A percentile compares a stretch with the other conserved stretches of the same genome.
Evolutionary conservation across 106 monocot species (phyloP).

Genomic region (Agapanthus africanus): DNA sequence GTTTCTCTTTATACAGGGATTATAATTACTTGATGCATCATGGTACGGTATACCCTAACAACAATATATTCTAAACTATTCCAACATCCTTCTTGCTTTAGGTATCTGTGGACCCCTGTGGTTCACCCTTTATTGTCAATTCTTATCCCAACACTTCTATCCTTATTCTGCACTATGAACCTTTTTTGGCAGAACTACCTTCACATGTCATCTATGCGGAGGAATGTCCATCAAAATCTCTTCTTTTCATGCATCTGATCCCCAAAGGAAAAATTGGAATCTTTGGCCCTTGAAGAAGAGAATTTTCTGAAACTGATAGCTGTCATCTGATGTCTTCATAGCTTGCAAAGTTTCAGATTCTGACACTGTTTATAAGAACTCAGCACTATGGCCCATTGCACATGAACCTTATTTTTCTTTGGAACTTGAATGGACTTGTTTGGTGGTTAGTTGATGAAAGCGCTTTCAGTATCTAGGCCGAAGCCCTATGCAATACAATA

Average conservation of each 20-base stretch:
- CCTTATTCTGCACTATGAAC: constrained; percentile 43
- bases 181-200: constrained; percentile 25
- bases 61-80: no score
- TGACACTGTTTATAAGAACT: constrained; percentile 8
- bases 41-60: no score
- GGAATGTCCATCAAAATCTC: constrained; percentile 26
- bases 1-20: no score
- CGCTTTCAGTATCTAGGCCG: constrained; percentile 10
- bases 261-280: constrained; percentile 29
- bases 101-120: constrained; percentile 27
- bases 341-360: no score
- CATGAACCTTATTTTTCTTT: constrained; percentile 4
- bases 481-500: no score
- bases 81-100: constrained; percentile 48
- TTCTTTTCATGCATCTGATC: constrained; percentile 11
- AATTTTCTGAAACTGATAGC: constrained; percentile 16
- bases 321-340: constrained; percentile 7
- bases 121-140: constrained; percentile 36
- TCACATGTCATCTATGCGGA: constrained; percentile 28
- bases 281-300: constrained; percentile 18
- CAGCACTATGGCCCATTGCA: not conserved
- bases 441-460: constrained; percentile 11
- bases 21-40: no score
- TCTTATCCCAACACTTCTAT: no score
- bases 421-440: constrained; percentile 8